Percentiles rank a stretch among this genome's conserved stretches.
phyloP scores from a whole-genome alignment of 1,284 basidiomycete species.

The Ustilago sp. region DNA sequence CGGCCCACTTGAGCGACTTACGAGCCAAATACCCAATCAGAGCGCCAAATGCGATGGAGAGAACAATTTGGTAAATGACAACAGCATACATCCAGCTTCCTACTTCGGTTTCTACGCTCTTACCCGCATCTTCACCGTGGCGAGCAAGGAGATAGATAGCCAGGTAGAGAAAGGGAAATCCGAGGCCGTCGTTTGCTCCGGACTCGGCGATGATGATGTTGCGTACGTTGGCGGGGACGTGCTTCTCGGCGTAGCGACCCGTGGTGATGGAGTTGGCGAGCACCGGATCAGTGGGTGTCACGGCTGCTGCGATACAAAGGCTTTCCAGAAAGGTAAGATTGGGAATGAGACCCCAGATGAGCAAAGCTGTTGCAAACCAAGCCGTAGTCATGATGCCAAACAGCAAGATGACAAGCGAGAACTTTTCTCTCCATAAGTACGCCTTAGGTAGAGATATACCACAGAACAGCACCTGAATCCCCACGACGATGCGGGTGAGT shows the following conservation, averaged over 20 bases:
- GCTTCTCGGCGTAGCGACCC: constrained; percentile 70
- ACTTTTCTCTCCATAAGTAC: constrained; percentile 63
- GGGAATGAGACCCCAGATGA: constrained; percentile 69
- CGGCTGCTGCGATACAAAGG: constrained; percentile 69
- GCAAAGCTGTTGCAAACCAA: constrained; percentile 70
- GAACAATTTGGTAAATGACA: constrained; percentile 70
- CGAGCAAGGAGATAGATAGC: constrained; percentile 68
- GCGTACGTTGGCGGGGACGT: constrained; percentile 69
- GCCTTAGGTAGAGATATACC: constrained; percentile 70
- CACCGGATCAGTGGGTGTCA: constrained; percentile 71
- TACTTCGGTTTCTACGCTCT: constrained; percentile 64
- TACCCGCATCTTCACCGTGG: constrained; percentile 45
- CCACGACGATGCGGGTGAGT: constrained; percentile 68
- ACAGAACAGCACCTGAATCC: constrained; percentile 70
- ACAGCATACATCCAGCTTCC: constrained; percentile 70
- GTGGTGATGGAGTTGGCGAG: constrained; percentile 69
- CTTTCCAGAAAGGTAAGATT: constrained; percentile 69
- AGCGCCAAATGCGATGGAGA: constrained; percentile 68
- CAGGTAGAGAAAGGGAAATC: constrained; percentile 66
- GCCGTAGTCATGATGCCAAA: constrained; percentile 70
- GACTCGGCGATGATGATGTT: constrained; percentile 70
- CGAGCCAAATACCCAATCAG: constrained; percentile 70
- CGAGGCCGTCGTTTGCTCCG: constrained; percentile 71
- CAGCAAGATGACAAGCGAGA: constrained; percentile 68
- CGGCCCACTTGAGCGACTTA: constrained; percentile 70